Evolutionary conservation across 78 protist genomes (phyloP), one percentile per base, ranked within the genome.

Genomic region (Cyanophora paradoxa): DNA sequence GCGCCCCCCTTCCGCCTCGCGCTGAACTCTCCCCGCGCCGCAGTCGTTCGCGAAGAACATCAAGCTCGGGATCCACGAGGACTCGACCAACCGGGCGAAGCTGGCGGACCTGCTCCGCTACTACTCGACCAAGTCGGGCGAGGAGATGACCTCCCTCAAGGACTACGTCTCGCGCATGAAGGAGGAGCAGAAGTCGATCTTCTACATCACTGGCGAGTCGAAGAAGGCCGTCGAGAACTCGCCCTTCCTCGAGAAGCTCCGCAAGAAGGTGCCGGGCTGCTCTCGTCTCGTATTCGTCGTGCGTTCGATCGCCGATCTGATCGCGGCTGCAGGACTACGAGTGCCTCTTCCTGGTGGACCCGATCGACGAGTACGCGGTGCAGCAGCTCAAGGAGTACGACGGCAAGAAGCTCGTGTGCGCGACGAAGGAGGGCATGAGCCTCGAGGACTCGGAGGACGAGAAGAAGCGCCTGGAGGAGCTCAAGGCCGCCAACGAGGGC

Each of bases 11-110:
- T n/a, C n/a, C n/a, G n/a, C n/a, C n/a, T n/a, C n/a, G n/a, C n/a
- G n/a, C n/a, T n/a, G n/a, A n/a, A n/a, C n/a, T n/a, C n/a, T n/a
- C n/a, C n/a, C n/a, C n/a, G n/a, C n/a, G n/a, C n/a, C n/a, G n/a
- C n/a, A n/a, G n/a, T n/a, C 79, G 41, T 98, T 97, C 86, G 0
- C 84, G 77, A 93, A 93, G 93, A 91, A 97, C 95, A 62, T 98
- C 79, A 97, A 97, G 94, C 90, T 97, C 8, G 99, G 99, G 64
- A 88, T 96, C 90, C 98, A 95, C 83, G 99, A 97, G 86, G 99
- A 98, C 85, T 41, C 85, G 22, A 81, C 81, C 72, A 96, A 96
- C 98, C 83, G 99, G 57, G 74, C 61, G 66, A 92, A 92, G 88
- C 77, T 98, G 11, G 92, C 98, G 42, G 96, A 97, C 52, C 88